Evolutionary conservation across 805 yeast genomes (phyloP).

Genomic region (Starmerella stellata): DNA sequence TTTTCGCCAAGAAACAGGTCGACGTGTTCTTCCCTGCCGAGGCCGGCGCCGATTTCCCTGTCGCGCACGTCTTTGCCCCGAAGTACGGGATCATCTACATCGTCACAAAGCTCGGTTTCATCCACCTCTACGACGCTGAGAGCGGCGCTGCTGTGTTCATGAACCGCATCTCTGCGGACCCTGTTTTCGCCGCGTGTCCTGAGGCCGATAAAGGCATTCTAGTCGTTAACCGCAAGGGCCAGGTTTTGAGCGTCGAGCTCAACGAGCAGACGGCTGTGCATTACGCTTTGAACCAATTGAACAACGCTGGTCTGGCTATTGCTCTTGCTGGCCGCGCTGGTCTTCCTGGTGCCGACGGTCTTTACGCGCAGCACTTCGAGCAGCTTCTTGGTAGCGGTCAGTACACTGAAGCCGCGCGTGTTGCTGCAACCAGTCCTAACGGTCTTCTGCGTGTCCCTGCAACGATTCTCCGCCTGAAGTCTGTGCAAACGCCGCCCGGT

Average conservation of each 20-base stretch:
- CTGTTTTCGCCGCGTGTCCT: slow-evolving; percentile 81
- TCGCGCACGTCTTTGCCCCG: slow-evolving; percentile 69
- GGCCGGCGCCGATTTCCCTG: slow-evolving; percentile 91
- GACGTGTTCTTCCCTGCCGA: slow-evolving; percentile 95
- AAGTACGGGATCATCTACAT: slow-evolving; percentile 74
- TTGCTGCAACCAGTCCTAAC: slow-evolving; percentile 87
- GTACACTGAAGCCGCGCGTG: slow-evolving; percentile 81
- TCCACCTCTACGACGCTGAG: slow-evolving; percentile 86
- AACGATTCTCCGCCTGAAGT: slow-evolving; percentile 81
- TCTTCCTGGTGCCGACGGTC: slow-evolving; percentile 87
- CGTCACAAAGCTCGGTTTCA: slow-evolving; percentile 89
- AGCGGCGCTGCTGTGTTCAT: slow-evolving; percentile 83
- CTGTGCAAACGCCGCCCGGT: slow-evolving; percentile 81
- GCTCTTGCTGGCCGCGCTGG: slow-evolving; percentile 89
- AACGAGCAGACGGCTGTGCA: slow-evolving; percentile 73
- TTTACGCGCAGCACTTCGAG: slow-evolving; percentile 83
- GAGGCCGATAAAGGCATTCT: slow-evolving; percentile 62
- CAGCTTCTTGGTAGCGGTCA: slow-evolving; percentile 67
- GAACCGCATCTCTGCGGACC: slow-evolving; percentile 89
- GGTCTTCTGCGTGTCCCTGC: slow-evolving; percentile 69
- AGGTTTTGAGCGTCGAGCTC: slow-evolving; percentile 80
- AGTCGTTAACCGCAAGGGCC: slow-evolving; percentile 88
- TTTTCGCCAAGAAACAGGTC: slow-evolving; percentile 69
- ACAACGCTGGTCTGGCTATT: slow-evolving; percentile 73
- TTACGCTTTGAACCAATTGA: slow-evolving; percentile 67